phyloP scores from a whole-genome alignment of 2,329 filamentous ascomycete species.

The Botryosphaeria dothidea region DNA sequence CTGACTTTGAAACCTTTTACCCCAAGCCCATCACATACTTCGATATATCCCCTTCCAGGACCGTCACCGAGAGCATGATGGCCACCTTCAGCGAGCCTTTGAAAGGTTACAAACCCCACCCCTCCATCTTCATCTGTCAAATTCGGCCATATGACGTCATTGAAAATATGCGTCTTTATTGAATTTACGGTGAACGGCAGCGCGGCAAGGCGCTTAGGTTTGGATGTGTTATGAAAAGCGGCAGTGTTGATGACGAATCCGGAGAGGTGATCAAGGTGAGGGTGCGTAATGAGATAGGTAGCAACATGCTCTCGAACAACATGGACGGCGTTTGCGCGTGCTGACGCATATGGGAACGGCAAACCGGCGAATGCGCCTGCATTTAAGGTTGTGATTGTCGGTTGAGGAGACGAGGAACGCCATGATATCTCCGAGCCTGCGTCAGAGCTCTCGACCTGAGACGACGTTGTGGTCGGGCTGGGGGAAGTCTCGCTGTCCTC shows the following conservation, averaged over 20 bases:
- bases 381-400: slow-evolving; percentile 58
- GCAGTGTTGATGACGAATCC: slow-evolving; percentile 94
- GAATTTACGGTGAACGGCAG: slow-evolving; percentile 87
- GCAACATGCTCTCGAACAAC: slow-evolving; percentile 79
- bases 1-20: slow-evolving; percentile 85
- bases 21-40: slow-evolving; percentile 84
- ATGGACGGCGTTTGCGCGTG: slow-evolving; percentile 77
- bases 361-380: slow-evolving; percentile 79
- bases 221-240: slow-evolving; percentile 71
- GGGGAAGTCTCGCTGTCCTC: slow-evolving; percentile 11
- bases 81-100: slow-evolving; percentile 84
- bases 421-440: slow-evolving; percentile 8
- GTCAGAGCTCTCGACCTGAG: slow-evolving; percentile 5
- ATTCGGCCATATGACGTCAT: slow-evolving; percentile 97
- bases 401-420: slow-evolving; percentile 9
- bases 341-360: slow-evolving; percentile 64
- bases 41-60: slow-evolving; percentile 78
- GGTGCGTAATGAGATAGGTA: slow-evolving; percentile 90
- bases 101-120: slow-evolving; percentile 87
- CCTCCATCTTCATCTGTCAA: slow-evolving; percentile 94
- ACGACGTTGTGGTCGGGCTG: slow-evolving; percentile 16
- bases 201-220: slow-evolving; percentile 82
- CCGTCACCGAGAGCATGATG: slow-evolving; percentile 81
- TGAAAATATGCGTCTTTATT: slow-evolving; percentile 93
- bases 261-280: slow-evolving; percentile 93